Evolutionary conservation across 2,329 filamentous ascomycete genomes (phyloP), one percentile per base, ranked within the genome.

Genomic region (Venturia asperata): DNA sequence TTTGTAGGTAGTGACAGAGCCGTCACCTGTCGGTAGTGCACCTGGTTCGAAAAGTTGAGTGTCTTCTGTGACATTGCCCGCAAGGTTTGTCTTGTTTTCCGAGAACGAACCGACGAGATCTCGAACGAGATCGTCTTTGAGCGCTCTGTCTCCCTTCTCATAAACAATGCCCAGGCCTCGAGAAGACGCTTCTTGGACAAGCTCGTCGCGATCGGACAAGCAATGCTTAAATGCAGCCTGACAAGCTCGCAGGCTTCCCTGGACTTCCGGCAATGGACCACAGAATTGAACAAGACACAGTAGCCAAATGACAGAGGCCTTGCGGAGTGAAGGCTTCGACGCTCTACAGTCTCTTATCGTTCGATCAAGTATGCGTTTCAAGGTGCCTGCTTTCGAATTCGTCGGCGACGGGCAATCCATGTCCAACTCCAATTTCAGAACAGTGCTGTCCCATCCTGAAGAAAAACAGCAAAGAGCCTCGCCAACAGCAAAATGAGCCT

Each of bases 101-200:
- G 91, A 74, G 70, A 97, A 97, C 0, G 91, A 91, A 9, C 89
- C 85, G 0, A 97, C 90, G 2, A 99, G 82, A 71, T 97, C 93
- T 65, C 88, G 88, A 3, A 96, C 90, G 37, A 99, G 82, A 61
- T 92, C 87, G 66, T 90, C 87, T 74, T 90, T 93, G 24, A 97
- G 81, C 0, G 83, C 83, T 37, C 87, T 83, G 70, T 96, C 91
- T 0, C 94, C 94, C 74, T 91, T 91, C 71, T 97, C 92, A 73
- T 97, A 99, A 1, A 97, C 92, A 61, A 97, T 77, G n/a, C 91
- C 87, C 39, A 99, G 81, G 0, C 94, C 94, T 66, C 93, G 83
- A 0, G 93, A 96, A 4, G 94, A 92, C 5, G 92, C 95, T 76
- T 99, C 94, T 75, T 99, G 94, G 0, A 97, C 92, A 10, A 97